Conservation (phyloP, 208 protist genomes). For the Leishmania turanica region DNA sequence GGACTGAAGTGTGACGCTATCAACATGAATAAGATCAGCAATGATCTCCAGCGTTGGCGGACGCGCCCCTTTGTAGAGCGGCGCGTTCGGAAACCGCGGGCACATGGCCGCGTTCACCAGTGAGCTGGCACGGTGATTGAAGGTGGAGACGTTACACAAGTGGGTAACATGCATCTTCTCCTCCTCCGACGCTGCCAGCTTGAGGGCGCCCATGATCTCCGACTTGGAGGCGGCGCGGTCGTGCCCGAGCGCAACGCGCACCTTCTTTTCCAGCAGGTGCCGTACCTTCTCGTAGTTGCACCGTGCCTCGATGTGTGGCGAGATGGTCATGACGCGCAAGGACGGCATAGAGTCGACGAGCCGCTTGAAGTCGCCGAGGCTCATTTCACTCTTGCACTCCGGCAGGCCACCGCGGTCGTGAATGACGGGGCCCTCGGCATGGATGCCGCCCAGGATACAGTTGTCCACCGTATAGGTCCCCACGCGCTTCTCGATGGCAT, state of each 20-base stretch:
- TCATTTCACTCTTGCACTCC: slow-evolving; percentile 37
- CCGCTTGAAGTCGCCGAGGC: slow-evolving; percentile 39
- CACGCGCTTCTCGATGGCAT: slow-evolving; percentile 47
- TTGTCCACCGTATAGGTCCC: slow-evolving; percentile 41
- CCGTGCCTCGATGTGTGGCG: slow-evolving; percentile 53
- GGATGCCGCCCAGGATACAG: slow-evolving; percentile 68
- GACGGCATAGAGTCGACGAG: slow-evolving; percentile 60
- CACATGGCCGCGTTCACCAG: slow-evolving; percentile 67
- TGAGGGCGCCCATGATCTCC: slow-evolving; percentile 62
- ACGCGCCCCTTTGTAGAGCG: slow-evolving; percentile 47
- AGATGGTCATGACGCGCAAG: slow-evolving; percentile 75
- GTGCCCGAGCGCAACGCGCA: slow-evolving; percentile 61
- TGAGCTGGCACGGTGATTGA: slow-evolving; percentile 66
- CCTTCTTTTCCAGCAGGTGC: slow-evolving; percentile 42
- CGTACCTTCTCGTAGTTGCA: slow-evolving; percentile 53
- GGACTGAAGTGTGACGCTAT: slow-evolving; percentile 59
- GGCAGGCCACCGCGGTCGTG: slow-evolving; percentile 68
- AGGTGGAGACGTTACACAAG: slow-evolving; percentile 73
- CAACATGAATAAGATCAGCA: slow-evolving; percentile 61
- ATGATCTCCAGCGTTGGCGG: slow-evolving; percentile 75
- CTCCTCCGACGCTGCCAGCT: slow-evolving; percentile 35
- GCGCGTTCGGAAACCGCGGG: slow-evolving; percentile 50
- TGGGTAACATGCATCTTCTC: slow-evolving; percentile 66
- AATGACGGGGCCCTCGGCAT: slow-evolving; percentile 73
- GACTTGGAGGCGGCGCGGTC: slow-evolving; percentile 55